Base-by-base conservation (phyloP, 2,329 filamentous ascomycete genomes). In the Cercospora zeae-maydis region DNA sequence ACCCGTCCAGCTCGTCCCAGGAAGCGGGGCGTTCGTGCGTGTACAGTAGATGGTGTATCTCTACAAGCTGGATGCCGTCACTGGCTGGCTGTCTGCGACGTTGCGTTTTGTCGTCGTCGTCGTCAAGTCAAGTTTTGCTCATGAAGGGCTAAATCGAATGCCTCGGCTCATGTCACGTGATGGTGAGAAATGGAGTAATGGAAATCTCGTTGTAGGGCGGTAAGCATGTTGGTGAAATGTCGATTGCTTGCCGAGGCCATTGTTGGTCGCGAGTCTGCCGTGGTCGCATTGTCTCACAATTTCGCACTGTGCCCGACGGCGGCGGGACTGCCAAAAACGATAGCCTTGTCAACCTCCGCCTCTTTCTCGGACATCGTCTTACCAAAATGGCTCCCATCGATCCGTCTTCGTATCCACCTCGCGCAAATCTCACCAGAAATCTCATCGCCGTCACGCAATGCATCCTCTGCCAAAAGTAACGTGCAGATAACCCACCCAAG, bases 401-500 rank as follows among this genome's bases (percentile, higher is more conserved):
- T 45, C n/a, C 31, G 24, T 24, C 10, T 16, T 4, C 33, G 27
- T 27, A 63, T 58, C 61, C 61, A 63, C 10, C 54, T 45, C 2
- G 19, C 33, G 24, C 42, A 52, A 30, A 63, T 34, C 27, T 54
- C 47, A 21, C 13, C 31, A 24, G 59, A 39, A 6, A 57, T 27
- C 6, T 49, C 56, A 42, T 56, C 33, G 8, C 42, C 60, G 19
- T 63, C 61, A 7, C 52, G 37, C 9, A 63, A 34, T 5, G 57
- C 63, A 53, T 65, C 63, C 31, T 62, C 61, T 2, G 34, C 60
- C 8, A 65, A 57, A n/a, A 63, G 47, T 13, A 65, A 19, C 3
- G 60, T 53, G 36, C 63, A 65, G 3, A 63, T 51, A 19, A 65
- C 11, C 63, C 61, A 65, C 3, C 60, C 60, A 14, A 65, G 52